Percentiles rank a stretch among this genome's conserved stretches.
Conservation (phyloP, 139 green algal species). For the Picochlorum sp. region DNA sequence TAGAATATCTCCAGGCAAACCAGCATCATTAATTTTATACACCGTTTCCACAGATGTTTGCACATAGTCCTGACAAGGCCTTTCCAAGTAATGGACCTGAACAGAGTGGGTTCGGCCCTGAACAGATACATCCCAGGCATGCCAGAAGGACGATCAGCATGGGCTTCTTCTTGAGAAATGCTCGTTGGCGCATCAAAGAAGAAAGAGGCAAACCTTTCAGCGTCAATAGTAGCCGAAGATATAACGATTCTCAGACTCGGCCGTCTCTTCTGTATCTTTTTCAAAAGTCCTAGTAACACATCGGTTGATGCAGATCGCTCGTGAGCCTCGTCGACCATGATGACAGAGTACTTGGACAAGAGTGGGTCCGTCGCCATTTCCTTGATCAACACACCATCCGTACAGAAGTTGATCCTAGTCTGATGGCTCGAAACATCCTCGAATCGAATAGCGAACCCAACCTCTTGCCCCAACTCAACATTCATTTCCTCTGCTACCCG, state of each 20-base stretch:
- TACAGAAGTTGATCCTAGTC: conserved; percentile 83
- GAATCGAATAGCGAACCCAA: conserved; percentile 84
- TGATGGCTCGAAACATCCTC: conserved; percentile 79
- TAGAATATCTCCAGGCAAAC: conserved; percentile 82
- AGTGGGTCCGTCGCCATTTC: conserved; percentile 85
- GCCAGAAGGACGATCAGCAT: conserved; percentile 79
- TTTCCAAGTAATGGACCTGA: conserved; percentile 73
- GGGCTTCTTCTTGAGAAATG: conserved; percentile 19
- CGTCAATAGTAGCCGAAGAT: conserved; percentile 79
- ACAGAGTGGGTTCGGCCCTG: conserved; percentile 64
- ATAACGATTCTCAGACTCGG: conserved; percentile 83
- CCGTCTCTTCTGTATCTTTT: conserved; percentile 70
- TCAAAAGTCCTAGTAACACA: conserved; percentile 82
- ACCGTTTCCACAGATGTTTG: conserved; percentile 56
- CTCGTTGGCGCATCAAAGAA: conserved; percentile 66
- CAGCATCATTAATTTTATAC: conserved; percentile 59
- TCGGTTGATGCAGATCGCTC: conserved; percentile 80
- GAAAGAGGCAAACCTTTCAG: conserved; percentile 60
- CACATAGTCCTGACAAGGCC: conserved; percentile 63
- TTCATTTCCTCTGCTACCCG: conserved; percentile 80
- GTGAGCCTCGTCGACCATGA: conserved; percentile 92
- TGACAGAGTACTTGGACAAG: conserved; percentile 62
- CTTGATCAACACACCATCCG: conserved; percentile 79
- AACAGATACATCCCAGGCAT: conserved; percentile 56
- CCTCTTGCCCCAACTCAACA: conserved; percentile 32